These are phyloP conservation scores for Globisporangium middletonii DNA, from an alignment of 352 stramenopile genomes.

Conservation along the genomic window DNA sequence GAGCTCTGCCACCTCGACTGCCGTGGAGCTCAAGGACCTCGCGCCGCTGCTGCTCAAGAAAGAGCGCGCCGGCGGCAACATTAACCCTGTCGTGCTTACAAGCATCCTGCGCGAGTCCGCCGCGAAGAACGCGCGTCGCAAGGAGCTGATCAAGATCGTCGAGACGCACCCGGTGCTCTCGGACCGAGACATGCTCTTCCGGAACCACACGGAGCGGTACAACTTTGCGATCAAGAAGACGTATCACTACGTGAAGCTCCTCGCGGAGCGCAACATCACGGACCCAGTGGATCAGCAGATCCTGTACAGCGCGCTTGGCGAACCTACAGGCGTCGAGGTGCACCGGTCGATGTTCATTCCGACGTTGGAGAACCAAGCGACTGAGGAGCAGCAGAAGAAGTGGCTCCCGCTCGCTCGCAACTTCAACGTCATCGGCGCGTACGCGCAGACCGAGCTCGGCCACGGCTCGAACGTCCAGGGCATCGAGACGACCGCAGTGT, in stretches of 20 bases:
- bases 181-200: slow-evolving; percentile 40
- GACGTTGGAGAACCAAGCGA: slow-evolving; percentile 63
- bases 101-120: slow-evolving; percentile 25
- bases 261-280: slow-evolving; percentile 24
- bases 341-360: slow-evolving; percentile 65
- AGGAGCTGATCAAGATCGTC: slow-evolving; percentile 19
- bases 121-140: slow-evolving; percentile 32
- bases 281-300: slow-evolving; percentile 29
- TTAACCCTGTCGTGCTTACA: slow-evolving; percentile 29
- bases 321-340: slow-evolving; percentile 42
- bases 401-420: slow-evolving; percentile 62
- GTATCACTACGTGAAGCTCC: slow-evolving; percentile 29
- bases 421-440: slow-evolving; percentile 45
- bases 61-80: slow-evolving; percentile 42
- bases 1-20: not conserved
- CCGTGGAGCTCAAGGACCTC: slow-evolving; percentile 46
- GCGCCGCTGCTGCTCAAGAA: slow-evolving; percentile 51
- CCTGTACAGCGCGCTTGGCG: slow-evolving; percentile 34
- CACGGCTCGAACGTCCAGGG: too few relatives aligned
- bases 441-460: too few relatives aligned
- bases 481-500: too few relatives aligned
- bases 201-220: slow-evolving; percentile 37
- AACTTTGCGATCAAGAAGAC: slow-evolving; percentile 27
- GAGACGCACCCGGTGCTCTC: slow-evolving; percentile 35
- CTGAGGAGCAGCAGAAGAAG: slow-evolving; percentile 46